A percentile compares a stretch with the other conserved stretches of the same genome.
Evolutionary conservation across 2,329 filamentous ascomycete genomes (phyloP).

Genomic region (Neonectria hederae): DNA sequence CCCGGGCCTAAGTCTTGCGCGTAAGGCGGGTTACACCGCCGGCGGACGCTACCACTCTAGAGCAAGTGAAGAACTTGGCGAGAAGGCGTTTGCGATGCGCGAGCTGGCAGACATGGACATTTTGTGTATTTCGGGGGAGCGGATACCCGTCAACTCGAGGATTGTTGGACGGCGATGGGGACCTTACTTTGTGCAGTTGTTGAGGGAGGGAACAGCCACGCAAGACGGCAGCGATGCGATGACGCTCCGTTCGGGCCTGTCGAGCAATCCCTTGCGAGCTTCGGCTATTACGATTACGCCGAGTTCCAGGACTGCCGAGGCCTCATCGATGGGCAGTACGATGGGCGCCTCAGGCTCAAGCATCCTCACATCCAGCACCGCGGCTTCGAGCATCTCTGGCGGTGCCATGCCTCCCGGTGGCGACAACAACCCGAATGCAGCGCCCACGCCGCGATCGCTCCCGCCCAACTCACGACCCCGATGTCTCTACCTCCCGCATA

Average conservation of each 20-base stretch:
- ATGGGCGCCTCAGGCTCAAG: constrained; percentile 52
- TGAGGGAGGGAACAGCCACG: constrained; percentile 80
- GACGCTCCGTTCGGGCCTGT: constrained; percentile 74
- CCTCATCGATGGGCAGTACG: constrained; percentile 58
- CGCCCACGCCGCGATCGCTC: constrained; percentile 66
- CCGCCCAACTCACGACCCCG: constrained; percentile 77
- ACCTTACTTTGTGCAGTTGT: constrained; percentile 91
- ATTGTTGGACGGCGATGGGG: constrained; percentile 91
- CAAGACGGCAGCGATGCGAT: constrained; percentile 78
- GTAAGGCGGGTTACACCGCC: constrained; percentile 71
- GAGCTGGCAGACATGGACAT: constrained; percentile 98
- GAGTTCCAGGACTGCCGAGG: constrained; percentile 62
- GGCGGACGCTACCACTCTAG: constrained; percentile 80
- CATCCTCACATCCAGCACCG: constrained; percentile 52
- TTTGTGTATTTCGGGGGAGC: constrained; percentile 87
- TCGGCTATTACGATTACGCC: constrained; percentile 89
- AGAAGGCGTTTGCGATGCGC: constrained; percentile 79
- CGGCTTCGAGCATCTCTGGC: constrained; percentile 55
- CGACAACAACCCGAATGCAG: constrained; percentile 58
- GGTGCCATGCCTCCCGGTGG: constrained; percentile 51
- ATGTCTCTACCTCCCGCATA: constrained; percentile 93
- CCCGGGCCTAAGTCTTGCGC: constrained; percentile 64
- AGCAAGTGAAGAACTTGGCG: constrained; percentile 86
- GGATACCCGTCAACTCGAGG: constrained; percentile 92
- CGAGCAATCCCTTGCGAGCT: constrained; percentile 70